Evolutionary conservation across 352 stramenopile genomes (phyloP).

Genomic region (Pythium coloratum): DNA sequence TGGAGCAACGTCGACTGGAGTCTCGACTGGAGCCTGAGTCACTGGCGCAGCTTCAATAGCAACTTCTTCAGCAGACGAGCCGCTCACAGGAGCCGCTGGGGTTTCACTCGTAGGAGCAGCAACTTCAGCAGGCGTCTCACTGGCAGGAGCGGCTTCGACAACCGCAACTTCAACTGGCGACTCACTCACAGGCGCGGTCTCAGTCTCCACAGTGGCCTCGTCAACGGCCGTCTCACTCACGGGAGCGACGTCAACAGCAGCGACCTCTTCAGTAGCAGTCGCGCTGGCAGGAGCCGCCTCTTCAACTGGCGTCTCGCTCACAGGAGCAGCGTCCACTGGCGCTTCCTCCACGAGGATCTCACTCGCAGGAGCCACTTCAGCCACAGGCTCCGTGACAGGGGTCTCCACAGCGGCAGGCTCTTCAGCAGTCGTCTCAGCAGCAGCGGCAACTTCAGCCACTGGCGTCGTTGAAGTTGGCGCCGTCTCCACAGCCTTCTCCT

Average conservation of each 20-base stretch:
- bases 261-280: background rate
- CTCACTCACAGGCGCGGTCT: background rate
- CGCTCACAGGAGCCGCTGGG: background rate
- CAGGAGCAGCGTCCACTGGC: background rate
- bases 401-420: conserved; percentile 10
- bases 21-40: conserved; percentile 4
- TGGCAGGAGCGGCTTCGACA: background rate
- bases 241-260: background rate
- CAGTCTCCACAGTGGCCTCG: background rate
- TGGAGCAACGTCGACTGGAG: conserved; percentile 8
- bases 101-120: too few relatives aligned
- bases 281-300: background rate
- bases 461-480: too few relatives aligned
- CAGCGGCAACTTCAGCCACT: background rate
- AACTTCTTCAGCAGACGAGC: background rate
- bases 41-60: background rate
- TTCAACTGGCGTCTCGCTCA: background rate
- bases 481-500: background rate
- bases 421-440: background rate
- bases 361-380: background rate
- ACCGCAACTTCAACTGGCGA: too few relatives aligned
- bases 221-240: background rate
- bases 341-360: background rate
- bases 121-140: background rate
- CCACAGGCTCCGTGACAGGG: conserved; percentile 9